Evolutionary conservation across 148 eudicot species (phyloP).

Genomic region (Diospyros kaki): DNA sequence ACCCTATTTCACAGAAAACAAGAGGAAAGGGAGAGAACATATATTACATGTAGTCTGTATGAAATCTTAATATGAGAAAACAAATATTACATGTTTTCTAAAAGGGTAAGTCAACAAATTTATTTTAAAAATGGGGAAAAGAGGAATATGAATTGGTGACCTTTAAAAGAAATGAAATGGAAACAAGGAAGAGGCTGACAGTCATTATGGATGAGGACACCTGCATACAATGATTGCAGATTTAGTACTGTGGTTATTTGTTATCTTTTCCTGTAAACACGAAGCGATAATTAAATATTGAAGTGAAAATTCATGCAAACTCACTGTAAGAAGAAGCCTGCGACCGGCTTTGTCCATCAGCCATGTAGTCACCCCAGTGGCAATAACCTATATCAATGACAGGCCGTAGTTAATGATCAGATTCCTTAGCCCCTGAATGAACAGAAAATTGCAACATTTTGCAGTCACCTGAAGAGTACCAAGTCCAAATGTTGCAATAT

Average conservation of each 20-base stretch:
- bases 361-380: slow-evolving; percentile 68
- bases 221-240: slow-evolving; percentile 29
- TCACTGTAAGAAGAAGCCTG: slow-evolving; percentile 62
- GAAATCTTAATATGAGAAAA: neutral
- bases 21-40: neutral
- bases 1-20: slow-evolving; percentile 41
- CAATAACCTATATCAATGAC: slow-evolving; percentile 51
- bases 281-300: neutral
- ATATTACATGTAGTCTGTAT: neutral
- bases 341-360: slow-evolving; percentile 88
- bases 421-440: neutral
- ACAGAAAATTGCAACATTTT: neutral
- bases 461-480: slow-evolving; percentile 70
- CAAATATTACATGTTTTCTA: neutral
- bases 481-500: slow-evolving; percentile 71
- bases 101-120: neutral
- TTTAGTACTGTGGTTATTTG: neutral
- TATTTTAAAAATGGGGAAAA: neutral
- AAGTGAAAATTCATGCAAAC: slow-evolving; percentile 15
- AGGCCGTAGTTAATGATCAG: slow-evolving; percentile 5
- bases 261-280: neutral
- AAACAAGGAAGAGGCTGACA: slow-evolving; percentile 55
- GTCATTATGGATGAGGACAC: slow-evolving; percentile 62
- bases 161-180: slow-evolving; percentile 66
- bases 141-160: slow-evolving; percentile 26